Evolutionary conservation across 148 eudicot species (phyloP).

Genomic region (Spergularia bocconei): DNA sequence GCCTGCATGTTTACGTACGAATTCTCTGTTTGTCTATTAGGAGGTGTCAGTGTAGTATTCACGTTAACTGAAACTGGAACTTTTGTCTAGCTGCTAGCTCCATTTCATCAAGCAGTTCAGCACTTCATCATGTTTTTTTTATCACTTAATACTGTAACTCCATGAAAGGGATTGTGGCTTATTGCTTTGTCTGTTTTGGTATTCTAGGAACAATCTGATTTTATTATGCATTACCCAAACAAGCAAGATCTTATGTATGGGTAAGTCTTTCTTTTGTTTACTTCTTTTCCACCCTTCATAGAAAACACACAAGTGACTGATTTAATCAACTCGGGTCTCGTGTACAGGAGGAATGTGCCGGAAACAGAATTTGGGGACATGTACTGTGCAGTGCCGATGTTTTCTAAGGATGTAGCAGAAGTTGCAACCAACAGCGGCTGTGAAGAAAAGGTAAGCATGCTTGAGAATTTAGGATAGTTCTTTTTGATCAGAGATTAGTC

Average conservation of each 20-base stretch:
- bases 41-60: too few relatives aligned
- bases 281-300: not conserved
- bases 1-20: too few relatives aligned
- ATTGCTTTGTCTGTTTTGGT: not conserved
- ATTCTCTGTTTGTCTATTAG: too few relatives aligned
- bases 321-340: not conserved
- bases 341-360: conserved; percentile 53
- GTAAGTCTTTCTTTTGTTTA: conserved; percentile 39
- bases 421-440: conserved; percentile 59
- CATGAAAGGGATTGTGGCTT: too few relatives aligned
- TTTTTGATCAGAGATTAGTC: too few relatives aligned
- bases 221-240: conserved; percentile 46
- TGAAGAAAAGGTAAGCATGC: conserved; percentile 62
- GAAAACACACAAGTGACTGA: not conserved
- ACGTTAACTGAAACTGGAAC: too few relatives aligned
- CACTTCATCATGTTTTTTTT: too few relatives aligned
- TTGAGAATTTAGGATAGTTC: not conserved
- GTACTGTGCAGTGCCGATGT: conserved; percentile 82
- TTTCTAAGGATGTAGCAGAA: conserved; percentile 79
- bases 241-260: conserved; percentile 78
- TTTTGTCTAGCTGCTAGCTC: too few relatives aligned
- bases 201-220: conserved; percentile 75
- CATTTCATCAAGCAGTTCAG: not conserved
- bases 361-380: conserved; percentile 77
- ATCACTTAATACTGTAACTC: too few relatives aligned